Evolutionary conservation across 306 rosid species (phyloP), one percentile per base, ranked within the genome.

Genomic region (Cajanus cajan): DNA sequence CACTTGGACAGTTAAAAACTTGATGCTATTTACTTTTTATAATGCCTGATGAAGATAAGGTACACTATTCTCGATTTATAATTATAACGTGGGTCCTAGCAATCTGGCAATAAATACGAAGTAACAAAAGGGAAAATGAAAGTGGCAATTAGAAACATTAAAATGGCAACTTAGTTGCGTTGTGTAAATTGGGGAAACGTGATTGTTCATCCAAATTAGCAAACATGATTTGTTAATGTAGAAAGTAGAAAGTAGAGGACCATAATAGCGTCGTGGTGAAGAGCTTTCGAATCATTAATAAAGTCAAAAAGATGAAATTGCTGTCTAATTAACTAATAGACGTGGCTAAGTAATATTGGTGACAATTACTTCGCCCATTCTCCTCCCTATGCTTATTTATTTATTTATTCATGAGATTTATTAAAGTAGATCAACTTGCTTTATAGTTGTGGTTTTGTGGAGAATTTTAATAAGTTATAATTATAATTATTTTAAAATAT

Each of bases 231-330:
- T 48, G 45, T 50, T 18, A 33, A 36, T 50, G 59, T 57, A 73
- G 48, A 62, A 63, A 44, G 50, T 7, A 43, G 34, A 62, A 63
- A 44, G 50, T 7, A 43, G 34, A 64, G 64, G 58, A 22, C 72
- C 67, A 71, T 62, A 25, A 41, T 47, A 28, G 31, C 31, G 54
- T 73, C 31, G 54, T 73, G 78, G 48, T 44, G 24, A 64, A 73
- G 45, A 54, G 88, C 58, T 79, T 77, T 61, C 31, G 28, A 65
- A 47, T 70, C 55, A 62, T 61, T 39, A 67, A 55, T 40, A 67
- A 15, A 70, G 9, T 58, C 83, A 52, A 52, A 74, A 80, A 0
- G 74, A 82, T 77, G 22, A 81, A 84, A 67, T 73, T 59, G 52
- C 39, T 40, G 44, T 25, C n/a, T 18, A 71, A 81, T 52, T 18